Conservation (phyloP, 305 asterid species). For the Solanum hybrid region DNA sequence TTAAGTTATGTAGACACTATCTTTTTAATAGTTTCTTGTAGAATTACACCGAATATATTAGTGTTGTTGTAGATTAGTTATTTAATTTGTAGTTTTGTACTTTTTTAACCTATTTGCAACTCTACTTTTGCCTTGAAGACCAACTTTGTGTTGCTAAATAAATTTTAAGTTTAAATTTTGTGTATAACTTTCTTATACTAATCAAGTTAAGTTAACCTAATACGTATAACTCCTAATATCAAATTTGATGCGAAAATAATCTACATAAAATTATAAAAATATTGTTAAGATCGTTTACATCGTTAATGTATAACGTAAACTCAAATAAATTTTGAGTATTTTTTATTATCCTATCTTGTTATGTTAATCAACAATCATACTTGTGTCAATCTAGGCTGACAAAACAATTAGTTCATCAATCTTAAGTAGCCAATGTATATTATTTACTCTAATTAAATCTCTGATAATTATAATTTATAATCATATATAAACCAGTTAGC, state of each 20-base stretch:
- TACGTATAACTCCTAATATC: background rate
- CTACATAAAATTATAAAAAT: background rate
- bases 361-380: no score
- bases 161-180: no score
- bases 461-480: background rate
- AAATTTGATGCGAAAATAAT: background rate
- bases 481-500: background rate
- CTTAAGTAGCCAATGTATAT: background rate
- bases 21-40: accelerated
- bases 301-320: background rate
- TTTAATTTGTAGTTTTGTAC: background rate
- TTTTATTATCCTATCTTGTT: no score
- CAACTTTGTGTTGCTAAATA: background rate
- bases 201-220: background rate
- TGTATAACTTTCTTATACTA: background rate
- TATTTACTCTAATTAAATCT: background rate
- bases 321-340: background rate
- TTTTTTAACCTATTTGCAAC: background rate
- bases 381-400: background rate
- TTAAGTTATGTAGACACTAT: background rate
- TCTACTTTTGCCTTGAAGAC: background rate
- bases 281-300: background rate
- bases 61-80: background rate
- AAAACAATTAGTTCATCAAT: background rate
- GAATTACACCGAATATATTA: no score